These are phyloP conservation scores for Cytospora paraplurivora DNA, from an alignment of 2,329 filamentous ascomycete species.

Conservation along the genomic window DNA sequence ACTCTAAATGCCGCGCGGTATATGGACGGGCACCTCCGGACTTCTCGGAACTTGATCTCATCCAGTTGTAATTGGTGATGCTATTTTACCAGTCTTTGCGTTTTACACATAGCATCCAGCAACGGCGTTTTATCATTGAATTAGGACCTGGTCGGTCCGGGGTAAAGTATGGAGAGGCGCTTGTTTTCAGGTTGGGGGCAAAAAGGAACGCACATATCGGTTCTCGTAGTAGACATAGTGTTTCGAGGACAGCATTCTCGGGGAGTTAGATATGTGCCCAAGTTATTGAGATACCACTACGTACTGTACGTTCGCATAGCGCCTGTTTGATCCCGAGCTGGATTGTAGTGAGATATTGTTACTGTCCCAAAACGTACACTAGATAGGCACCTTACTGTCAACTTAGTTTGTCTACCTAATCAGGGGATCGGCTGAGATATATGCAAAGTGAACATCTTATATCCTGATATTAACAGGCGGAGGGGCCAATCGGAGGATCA, in stretches of 20 bases:
- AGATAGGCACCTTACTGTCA: background rate
- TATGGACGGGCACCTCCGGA: conserved; percentile 86
- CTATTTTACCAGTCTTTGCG: background rate
- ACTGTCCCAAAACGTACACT: background rate
- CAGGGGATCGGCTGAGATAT: background rate
- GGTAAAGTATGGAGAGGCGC: background rate
- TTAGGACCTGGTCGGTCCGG: background rate
- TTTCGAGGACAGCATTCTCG: background rate
- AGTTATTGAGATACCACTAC: background rate
- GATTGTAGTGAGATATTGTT: background rate
- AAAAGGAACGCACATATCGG: background rate
- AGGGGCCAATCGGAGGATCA: no score
- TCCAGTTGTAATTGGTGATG: conserved; percentile 62
- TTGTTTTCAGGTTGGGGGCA: background rate
- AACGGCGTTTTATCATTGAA: conserved; percentile 3
- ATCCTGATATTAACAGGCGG: no score
- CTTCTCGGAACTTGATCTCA: conserved; percentile 85
- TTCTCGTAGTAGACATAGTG: background rate
- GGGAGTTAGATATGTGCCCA: background rate
- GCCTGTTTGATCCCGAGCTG: background rate
- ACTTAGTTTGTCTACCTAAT: background rate
- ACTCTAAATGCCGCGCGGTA: conserved; percentile 79
- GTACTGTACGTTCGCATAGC: background rate
- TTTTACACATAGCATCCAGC: conserved; percentile 6
- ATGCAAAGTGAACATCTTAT: background rate